Percentiles rank a stretch among this genome's conserved stretches.
These are phyloP conservation scores for Sporobolomyces roseus DNA, from an alignment of 768 basidiomycete genomes.

Conservation along the genomic window DNA sequence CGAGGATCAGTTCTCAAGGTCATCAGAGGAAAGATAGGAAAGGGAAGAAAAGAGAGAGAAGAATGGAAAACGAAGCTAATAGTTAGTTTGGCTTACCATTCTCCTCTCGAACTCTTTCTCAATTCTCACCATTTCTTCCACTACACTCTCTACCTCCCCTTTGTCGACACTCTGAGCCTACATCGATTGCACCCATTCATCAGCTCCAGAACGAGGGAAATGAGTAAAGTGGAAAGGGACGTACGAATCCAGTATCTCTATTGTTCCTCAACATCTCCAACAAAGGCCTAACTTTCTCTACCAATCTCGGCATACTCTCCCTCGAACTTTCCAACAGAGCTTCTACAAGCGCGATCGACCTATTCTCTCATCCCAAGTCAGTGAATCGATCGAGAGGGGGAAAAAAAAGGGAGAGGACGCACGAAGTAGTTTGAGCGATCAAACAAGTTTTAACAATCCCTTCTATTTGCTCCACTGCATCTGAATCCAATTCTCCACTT, in stretches of 20 bases:
- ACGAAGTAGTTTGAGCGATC: slow-evolving; percentile 5
- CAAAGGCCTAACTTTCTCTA: slow-evolving; percentile 5
- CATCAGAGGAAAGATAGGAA: neutral
- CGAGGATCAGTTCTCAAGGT: no score
- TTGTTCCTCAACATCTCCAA: slow-evolving; percentile 16
- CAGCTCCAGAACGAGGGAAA: neutral
- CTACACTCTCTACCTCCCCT: neutral
- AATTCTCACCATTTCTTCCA: neutral
- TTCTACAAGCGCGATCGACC: slow-evolving; percentile 21
- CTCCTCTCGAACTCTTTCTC: neutral
- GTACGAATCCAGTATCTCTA: neutral
- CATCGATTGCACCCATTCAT: neutral
- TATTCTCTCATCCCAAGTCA: neutral
- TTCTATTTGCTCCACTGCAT: neutral
- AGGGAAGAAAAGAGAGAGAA: neutral
- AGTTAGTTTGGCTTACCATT: slow-evolving; percentile 2
- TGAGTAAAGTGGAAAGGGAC: neutral
- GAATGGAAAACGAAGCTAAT: neutral
- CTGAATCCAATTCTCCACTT: slow-evolving; percentile 2
- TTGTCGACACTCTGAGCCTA: neutral
- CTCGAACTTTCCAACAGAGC: neutral
- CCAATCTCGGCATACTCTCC: neutral
- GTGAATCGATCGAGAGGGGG: neutral
- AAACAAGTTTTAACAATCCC: slow-evolving; percentile 28
- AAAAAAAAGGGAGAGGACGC: neutral